These are phyloP conservation scores for Hygrophila difformis DNA, from an alignment of 257 asterid genomes.

Conservation along the genomic window DNA sequence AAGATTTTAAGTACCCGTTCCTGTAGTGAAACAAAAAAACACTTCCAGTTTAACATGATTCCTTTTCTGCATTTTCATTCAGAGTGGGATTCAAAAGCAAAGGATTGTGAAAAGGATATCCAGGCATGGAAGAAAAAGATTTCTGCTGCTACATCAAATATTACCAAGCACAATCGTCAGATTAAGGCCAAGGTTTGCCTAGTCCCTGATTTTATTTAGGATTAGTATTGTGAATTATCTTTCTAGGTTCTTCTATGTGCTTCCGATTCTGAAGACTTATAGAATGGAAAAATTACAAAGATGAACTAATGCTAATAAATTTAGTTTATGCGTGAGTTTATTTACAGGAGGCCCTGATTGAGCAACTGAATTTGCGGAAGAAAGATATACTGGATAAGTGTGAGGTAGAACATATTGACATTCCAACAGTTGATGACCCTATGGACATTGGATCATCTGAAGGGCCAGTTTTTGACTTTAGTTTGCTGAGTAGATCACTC, in stretches of 20 bases:
- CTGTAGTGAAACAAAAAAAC: too few relatives aligned
- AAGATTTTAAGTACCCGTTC: too few relatives aligned
- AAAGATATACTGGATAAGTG: slow-evolving; percentile 89
- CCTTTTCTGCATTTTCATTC: slow-evolving; percentile 14
- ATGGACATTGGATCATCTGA: slow-evolving; percentile 59
- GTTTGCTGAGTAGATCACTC: slow-evolving; percentile 56
- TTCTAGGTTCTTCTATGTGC: slow-evolving; percentile 8
- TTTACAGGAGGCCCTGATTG: slow-evolving; percentile 75
- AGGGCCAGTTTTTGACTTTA: slow-evolving; percentile 70
- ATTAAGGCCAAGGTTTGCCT: slow-evolving; percentile 77
- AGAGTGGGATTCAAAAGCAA: slow-evolving; percentile 78
- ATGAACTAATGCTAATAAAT: slow-evolving; percentile 3
- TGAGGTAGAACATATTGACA: slow-evolving; percentile 65
- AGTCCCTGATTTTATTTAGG: slow-evolving; percentile 8
- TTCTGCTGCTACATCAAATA: slow-evolving; percentile 83
- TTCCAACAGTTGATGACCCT: slow-evolving; percentile 74
- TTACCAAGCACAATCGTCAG: slow-evolving; percentile 82
- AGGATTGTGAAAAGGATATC: slow-evolving; percentile 75
- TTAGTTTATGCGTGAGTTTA: slow-evolving; percentile 10
- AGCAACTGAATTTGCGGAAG: slow-evolving; percentile 62
- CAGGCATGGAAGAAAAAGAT: slow-evolving; percentile 81
- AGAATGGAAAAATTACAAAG: not conserved
- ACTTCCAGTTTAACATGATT: too few relatives aligned
- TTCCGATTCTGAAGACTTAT: not conserved
- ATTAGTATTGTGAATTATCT: slow-evolving; percentile 5